These are phyloP conservation scores for Fusarium sp. DNA, from an alignment of 2,329 filamentous ascomycete genomes.

Conservation along the genomic window DNA sequence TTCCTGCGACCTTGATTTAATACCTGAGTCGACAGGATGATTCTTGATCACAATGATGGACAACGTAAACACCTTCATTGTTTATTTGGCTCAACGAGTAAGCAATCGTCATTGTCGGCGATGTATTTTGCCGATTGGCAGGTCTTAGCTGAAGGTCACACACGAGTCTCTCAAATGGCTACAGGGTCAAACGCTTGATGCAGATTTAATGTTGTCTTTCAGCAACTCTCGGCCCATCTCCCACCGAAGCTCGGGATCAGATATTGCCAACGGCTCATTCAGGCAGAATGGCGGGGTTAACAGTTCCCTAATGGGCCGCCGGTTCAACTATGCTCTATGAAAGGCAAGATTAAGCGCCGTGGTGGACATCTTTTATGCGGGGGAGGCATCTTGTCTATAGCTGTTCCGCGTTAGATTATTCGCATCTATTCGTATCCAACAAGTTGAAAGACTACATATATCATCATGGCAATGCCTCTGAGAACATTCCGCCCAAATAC, in stretches of 20 bases:
- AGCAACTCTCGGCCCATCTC: not conserved
- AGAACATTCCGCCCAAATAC: no score
- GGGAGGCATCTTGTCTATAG: not conserved
- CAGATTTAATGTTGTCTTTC: not conserved
- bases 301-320: not conserved
- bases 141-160: not conserved
- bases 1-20: no score
- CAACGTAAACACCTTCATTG: accelerated
- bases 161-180: not conserved
- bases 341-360: not conserved
- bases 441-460: not conserved
- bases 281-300: not conserved
- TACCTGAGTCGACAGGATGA: not conserved
- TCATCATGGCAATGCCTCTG: not conserved
- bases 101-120: not conserved
- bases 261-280: not conserved
- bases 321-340: not conserved
- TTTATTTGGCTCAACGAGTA: not conserved
- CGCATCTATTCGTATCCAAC: not conserved
- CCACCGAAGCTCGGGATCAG: not conserved
- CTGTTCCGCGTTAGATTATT: not conserved
- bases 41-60: not conserved
- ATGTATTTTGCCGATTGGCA: not conserved
- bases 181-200: not conserved
- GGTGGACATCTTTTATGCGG: not conserved